A percentile compares a stretch with the other conserved stretches of the same genome.
Conservation (phyloP, 768 basidiomycete genomes). For the Boletus bicolor region DNA sequence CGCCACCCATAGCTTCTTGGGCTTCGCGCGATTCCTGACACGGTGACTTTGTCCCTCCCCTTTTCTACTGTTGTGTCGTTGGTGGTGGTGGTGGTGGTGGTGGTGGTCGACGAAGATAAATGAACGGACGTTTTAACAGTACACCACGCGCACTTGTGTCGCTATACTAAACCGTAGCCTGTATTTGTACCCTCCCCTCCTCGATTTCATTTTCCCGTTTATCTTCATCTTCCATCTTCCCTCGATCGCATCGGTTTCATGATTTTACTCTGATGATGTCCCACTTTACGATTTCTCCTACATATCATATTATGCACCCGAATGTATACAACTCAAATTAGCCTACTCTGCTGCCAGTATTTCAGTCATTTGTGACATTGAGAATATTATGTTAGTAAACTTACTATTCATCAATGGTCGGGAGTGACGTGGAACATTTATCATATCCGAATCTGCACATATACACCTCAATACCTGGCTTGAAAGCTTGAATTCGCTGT, state of each 20-base stretch:
- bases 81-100: no score
- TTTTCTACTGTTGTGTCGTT: neutral
- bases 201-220: neutral
- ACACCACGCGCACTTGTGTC: neutral
- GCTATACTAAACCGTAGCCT: neutral
- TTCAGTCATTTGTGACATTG: no score
- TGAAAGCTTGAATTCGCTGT: no score
- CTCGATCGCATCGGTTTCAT: neutral
- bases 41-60: conserved; percentile 1
- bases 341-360: no score
- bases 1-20: conserved; percentile 6
- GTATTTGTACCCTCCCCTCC: neutral
- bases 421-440: no score
- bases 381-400: no score
- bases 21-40: conserved; percentile 8
- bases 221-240: no score
- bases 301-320: neutral
- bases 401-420: no score
- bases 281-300: neutral
- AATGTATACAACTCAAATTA: neutral
- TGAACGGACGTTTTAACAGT: neutral
- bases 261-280: neutral
- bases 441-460: no score
- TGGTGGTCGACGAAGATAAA: neutral
- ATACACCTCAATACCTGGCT: no score